These are phyloP conservation scores for Dichotomocladium elegans DNA, from an alignment of 371 early-diverging fungal species.

Conservation along the genomic window DNA sequence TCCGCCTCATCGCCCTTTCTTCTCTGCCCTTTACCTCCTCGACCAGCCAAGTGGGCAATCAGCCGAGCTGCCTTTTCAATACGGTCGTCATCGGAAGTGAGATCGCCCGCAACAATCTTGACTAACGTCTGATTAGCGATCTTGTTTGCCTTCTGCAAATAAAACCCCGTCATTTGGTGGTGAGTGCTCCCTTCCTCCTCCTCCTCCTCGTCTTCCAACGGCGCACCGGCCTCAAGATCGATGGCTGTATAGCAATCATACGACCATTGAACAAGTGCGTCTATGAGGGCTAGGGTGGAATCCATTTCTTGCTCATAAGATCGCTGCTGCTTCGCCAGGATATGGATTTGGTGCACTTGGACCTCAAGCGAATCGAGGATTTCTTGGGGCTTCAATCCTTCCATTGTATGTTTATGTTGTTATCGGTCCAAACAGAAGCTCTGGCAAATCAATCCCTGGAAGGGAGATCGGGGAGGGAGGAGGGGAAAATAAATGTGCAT, in stretches of 20 bases:
- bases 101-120: conserved; percentile 26
- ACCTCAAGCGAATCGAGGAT: neutral
- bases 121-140: conserved; percentile 15
- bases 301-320: conserved; percentile 1
- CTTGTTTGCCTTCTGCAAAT: conserved; percentile 25
- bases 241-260: conserved; percentile 30
- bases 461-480: too few relatives aligned
- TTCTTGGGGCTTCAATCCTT: neutral
- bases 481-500: too few relatives aligned
- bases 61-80: conserved; percentile 34
- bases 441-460: too few relatives aligned
- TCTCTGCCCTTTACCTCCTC: conserved; percentile 30
- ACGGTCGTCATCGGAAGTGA: conserved; percentile 23
- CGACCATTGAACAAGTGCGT: conserved; percentile 26
- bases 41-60: conserved; percentile 42
- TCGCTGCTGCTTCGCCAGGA: neutral
- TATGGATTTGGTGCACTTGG: neutral
- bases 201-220: conserved; percentile 2
- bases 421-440: too few relatives aligned
- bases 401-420: too few relatives aligned
- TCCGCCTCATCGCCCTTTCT: neutral
- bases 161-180: conserved; percentile 14
- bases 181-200: too few relatives aligned
- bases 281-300: conserved; percentile 15
- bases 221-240: conserved; percentile 16